Evolutionary conservation across 2,329 filamentous ascomycete genomes (phyloP).

Genomic region (Fusarium metavorans): DNA sequence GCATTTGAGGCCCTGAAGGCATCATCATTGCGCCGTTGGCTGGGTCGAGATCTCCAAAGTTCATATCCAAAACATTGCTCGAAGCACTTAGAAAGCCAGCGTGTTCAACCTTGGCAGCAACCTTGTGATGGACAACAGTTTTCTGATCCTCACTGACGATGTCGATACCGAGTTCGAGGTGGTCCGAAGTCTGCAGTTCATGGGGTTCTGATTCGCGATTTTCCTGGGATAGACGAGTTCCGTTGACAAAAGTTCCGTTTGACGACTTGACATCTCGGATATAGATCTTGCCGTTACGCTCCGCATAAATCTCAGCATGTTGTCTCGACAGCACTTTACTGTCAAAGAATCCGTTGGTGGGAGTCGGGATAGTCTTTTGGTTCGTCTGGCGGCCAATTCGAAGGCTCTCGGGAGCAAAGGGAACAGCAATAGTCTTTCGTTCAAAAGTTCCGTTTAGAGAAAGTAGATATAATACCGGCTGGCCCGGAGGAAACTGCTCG

Average conservation of each 20-base stretch:
- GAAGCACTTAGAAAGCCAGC: slow-evolving; percentile 83
- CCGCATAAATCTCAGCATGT: slow-evolving; percentile 97
- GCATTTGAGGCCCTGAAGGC: slow-evolving; percentile 75
- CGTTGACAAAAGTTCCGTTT: slow-evolving; percentile 98
- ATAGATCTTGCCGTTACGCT: slow-evolving; percentile 86
- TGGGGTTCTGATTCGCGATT: slow-evolving; percentile 97
- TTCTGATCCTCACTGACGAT: slow-evolving; percentile 99
- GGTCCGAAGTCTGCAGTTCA: slow-evolving; percentile 90
- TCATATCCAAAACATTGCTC: slow-evolving; percentile 86
- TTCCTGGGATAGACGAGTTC: slow-evolving; percentile 87
- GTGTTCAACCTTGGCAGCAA: slow-evolving; percentile 96
- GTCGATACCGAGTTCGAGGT: slow-evolving; percentile 95
- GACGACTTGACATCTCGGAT: slow-evolving; percentile 98
- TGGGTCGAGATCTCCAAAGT: slow-evolving; percentile 91
- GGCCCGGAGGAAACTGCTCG: slow-evolving; percentile 71
- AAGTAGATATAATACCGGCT: slow-evolving; percentile 85
- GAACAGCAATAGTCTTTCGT: slow-evolving; percentile 94
- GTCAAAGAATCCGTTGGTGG: slow-evolving; percentile 94
- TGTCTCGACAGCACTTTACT: slow-evolving; percentile 97
- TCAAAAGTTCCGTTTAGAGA: slow-evolving; percentile 98
- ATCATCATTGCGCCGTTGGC: slow-evolving; percentile 80
- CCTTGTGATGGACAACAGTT: slow-evolving; percentile 98
- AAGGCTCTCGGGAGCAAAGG: slow-evolving; percentile 92
- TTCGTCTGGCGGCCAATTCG: slow-evolving; percentile 97
- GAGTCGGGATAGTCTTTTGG: slow-evolving; percentile 92